phyloP scores from a whole-genome alignment of 331 rosid genomes.

The Pyrus hybrid region DNA sequence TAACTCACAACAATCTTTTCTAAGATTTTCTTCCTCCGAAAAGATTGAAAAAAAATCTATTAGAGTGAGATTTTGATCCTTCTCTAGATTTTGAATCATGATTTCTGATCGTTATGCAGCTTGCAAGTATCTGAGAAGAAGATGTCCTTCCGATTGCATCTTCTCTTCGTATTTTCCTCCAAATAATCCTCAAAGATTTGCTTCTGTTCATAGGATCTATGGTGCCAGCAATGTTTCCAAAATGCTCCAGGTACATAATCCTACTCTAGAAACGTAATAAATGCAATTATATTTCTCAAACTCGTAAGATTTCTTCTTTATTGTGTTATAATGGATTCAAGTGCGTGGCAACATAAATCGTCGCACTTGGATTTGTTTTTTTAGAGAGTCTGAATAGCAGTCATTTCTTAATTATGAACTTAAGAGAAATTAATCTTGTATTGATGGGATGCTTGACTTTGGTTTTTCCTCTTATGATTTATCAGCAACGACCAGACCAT shows the following conservation, averaged over 20 bases:
- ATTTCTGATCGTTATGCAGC: constrained; percentile 63
- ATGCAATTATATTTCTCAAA: too few relatives aligned
- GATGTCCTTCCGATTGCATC: constrained; percentile 64
- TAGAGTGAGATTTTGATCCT: neutral
- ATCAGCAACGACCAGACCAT: constrained; percentile 36
- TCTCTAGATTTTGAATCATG: constrained; percentile 24
- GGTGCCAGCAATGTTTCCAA: constrained; percentile 68
- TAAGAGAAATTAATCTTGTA: neutral
- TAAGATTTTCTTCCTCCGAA: constrained; percentile 13
- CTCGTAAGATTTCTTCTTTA: too few relatives aligned
- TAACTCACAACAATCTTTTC: neutral
- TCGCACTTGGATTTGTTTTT: too few relatives aligned
- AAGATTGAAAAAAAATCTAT: neutral
- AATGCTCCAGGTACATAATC: constrained; percentile 52
- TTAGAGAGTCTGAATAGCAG: too few relatives aligned
- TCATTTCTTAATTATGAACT: neutral
- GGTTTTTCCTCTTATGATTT: neutral
- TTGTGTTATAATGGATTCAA: neutral
- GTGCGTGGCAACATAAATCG: too few relatives aligned
- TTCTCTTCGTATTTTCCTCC: constrained; percentile 68
- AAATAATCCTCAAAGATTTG: constrained; percentile 65
- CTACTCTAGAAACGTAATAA: neutral
- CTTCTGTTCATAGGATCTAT: constrained; percentile 56
- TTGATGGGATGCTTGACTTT: neutral
- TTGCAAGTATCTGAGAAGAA: constrained; percentile 73